phyloP scores from a whole-genome alignment of 2,329 filamentous ascomycete genomes.

The Colletotrichum lupini region DNA sequence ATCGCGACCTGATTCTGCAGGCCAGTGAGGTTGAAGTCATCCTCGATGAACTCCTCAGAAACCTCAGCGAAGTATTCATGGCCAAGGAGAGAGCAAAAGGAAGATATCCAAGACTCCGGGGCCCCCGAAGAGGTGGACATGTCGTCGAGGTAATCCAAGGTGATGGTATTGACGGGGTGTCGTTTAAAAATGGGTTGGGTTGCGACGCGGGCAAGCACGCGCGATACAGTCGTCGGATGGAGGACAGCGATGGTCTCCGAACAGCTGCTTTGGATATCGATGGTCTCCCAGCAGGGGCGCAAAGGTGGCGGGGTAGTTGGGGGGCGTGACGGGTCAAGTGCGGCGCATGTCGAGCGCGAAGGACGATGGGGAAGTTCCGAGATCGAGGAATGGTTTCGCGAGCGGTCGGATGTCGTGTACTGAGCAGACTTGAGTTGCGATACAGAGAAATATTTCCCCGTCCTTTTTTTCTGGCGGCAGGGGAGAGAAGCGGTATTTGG shows the following conservation, averaged over 20 bases:
- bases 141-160: constrained; percentile 33
- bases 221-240: constrained; percentile 13
- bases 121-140: constrained; percentile 72
- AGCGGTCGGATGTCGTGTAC: constrained; percentile 1
- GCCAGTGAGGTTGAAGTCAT: constrained; percentile 99
- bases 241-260: constrained; percentile 4
- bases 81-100: constrained; percentile 93
- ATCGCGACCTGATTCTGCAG: constrained; percentile 95
- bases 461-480: constrained; percentile 8
- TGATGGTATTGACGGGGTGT: constrained; percentile 38
- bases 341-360: constrained; percentile 34
- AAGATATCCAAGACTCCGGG: constrained; percentile 95
- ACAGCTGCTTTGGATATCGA: constrained; percentile 9
- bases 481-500: constrained; percentile 22
- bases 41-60: constrained; percentile 98
- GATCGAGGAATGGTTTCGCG: constrained; percentile 1
- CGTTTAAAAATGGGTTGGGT: constrained; percentile 11
- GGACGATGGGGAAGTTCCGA: neutral
- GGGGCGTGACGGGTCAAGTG: constrained; percentile 24
- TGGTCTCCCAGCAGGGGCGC: constrained; percentile 25
- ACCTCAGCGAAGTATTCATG: constrained; percentile 99
- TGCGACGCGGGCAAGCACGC: constrained; percentile 17
- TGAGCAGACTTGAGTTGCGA: neutral
- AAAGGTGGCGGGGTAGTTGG: constrained; percentile 33
- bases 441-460: neutral